Conservation (phyloP, 2,329 filamentous ascomycete genomes). For the Monilinia vaccinii-corymbosi region DNA sequence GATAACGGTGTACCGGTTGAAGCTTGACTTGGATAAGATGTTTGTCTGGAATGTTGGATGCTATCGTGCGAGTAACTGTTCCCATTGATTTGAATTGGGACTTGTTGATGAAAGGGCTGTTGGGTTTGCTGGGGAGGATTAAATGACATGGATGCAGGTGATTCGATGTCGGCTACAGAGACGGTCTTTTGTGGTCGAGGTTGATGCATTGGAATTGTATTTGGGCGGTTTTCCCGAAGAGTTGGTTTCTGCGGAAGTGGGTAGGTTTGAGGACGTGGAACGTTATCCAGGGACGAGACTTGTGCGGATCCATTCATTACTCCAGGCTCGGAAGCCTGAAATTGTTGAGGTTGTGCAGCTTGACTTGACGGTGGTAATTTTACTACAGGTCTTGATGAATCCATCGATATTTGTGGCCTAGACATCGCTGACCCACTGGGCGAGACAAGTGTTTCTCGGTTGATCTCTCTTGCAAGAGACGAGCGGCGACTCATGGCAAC, state of each 20-base stretch:
- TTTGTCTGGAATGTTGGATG: constrained; percentile 53
- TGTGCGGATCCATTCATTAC: constrained; percentile 17
- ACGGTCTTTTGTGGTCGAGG: constrained; percentile 91
- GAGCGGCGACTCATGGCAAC: constrained; percentile 83
- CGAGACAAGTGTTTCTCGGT: constrained; percentile 67
- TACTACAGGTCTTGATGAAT: constrained; percentile 63
- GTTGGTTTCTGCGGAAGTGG: constrained; percentile 49
- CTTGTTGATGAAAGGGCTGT: constrained; percentile 88
- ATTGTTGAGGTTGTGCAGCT: constrained; percentile 20
- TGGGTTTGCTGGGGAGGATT: constrained; percentile 57
- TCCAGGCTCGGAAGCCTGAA: constrained; percentile 28
- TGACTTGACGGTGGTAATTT: constrained; percentile 58
- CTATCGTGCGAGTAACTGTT: constrained; percentile 44
- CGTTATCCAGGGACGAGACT: constrained; percentile 34
- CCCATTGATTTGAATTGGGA: constrained; percentile 64
- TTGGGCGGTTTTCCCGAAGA: constrained; percentile 47
- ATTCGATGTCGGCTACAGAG: constrained; percentile 87
- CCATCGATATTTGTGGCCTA: constrained; percentile 51
- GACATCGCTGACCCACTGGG: constrained; percentile 73
- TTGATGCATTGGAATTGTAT: constrained; percentile 71
- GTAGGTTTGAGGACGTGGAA: constrained; percentile 42
- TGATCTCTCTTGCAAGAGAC: constrained; percentile 59
- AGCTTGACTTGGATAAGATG: constrained; percentile 61
- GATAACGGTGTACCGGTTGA: constrained; percentile 74
- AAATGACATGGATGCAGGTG: constrained; percentile 50